phyloP scores from a whole-genome alignment of 495 filamentous ascomycete genomes.

The Chaetomium fimeti region DNA sequence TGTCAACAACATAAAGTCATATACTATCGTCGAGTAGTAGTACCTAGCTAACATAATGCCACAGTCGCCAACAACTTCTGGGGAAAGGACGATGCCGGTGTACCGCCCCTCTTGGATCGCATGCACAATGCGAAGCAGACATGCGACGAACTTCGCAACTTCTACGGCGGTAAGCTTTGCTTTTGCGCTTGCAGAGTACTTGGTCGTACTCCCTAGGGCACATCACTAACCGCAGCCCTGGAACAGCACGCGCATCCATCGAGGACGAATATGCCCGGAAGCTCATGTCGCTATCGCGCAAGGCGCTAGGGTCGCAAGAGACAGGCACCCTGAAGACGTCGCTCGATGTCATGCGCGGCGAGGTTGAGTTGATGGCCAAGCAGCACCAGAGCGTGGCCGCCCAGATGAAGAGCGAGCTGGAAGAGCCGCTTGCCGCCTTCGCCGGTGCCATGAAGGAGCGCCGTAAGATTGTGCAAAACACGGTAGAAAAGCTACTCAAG shows the following conservation, averaged over 20 bases:
- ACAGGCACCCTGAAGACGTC: slow-evolving; percentile 77
- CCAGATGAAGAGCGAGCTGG: slow-evolving; percentile 97
- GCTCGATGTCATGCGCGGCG: slow-evolving; percentile 80
- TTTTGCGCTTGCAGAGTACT: too few species aligned
- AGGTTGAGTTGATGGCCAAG: slow-evolving; percentile 94
- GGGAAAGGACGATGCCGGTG: slow-evolving; percentile 98
- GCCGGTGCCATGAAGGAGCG: slow-evolving; percentile 91
- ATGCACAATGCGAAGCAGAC: slow-evolving; percentile 96
- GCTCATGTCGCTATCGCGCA: slow-evolving; percentile 78
- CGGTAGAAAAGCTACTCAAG: slow-evolving; percentile 91
- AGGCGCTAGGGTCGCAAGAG: slow-evolving; percentile 87
- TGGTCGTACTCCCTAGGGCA: background rate
- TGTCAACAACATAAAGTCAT: background rate
- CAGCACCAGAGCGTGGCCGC: slow-evolving; percentile 82
- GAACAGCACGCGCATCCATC: slow-evolving; percentile 77
- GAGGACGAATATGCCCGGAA: slow-evolving; percentile 99
- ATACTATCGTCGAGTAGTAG: background rate
- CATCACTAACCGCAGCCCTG: background rate
- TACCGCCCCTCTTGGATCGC: slow-evolving; percentile 86
- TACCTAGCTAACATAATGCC: background rate
- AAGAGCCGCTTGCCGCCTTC: slow-evolving; percentile 90
- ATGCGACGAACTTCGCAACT: slow-evolving; percentile 87
- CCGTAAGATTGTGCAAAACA: slow-evolving; percentile 89
- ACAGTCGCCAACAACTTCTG: slow-evolving; percentile 98
- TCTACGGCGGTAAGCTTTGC: slow-evolving; percentile 72